Evolutionary conservation across 148 eudicot genomes (phyloP).

Genomic region (Rhododendron simsii): DNA sequence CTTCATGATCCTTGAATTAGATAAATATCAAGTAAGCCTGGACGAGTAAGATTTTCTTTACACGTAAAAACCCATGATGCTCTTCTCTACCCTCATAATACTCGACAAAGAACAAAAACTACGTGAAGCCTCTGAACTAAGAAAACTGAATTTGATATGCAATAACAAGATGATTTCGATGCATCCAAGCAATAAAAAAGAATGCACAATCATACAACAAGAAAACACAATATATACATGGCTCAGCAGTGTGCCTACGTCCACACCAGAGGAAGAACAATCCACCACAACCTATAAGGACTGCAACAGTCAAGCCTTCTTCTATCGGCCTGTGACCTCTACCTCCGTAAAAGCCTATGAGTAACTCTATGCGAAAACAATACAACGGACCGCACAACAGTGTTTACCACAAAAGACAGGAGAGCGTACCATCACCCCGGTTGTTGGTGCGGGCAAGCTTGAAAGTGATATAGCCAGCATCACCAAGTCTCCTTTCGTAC

Average conservation of each 20-base stretch:
- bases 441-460: constrained; percentile 96
- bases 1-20: background rate
- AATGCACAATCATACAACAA: background rate
- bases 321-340: background rate
- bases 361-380: background rate
- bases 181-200: background rate
- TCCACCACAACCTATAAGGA: background rate
- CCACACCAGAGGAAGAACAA: background rate
- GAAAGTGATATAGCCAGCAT: constrained; percentile 80
- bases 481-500: constrained; percentile 82
- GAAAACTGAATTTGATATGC: background rate
- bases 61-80: background rate
- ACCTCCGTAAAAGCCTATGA: background rate
- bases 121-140: background rate
- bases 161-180: background rate
- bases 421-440: constrained; percentile 79
- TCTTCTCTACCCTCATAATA: background rate
- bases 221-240: background rate
- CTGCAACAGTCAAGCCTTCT: background rate
- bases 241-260: background rate
- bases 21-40: background rate
- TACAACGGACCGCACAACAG: background rate
- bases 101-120: background rate
- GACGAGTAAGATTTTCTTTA: background rate
- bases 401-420: background rate